A percentile compares a stretch with the other conserved stretches of the same genome.
Evolutionary conservation across 257 asterid genomes (phyloP).

Genomic region (Anisodus tanguticus): DNA sequence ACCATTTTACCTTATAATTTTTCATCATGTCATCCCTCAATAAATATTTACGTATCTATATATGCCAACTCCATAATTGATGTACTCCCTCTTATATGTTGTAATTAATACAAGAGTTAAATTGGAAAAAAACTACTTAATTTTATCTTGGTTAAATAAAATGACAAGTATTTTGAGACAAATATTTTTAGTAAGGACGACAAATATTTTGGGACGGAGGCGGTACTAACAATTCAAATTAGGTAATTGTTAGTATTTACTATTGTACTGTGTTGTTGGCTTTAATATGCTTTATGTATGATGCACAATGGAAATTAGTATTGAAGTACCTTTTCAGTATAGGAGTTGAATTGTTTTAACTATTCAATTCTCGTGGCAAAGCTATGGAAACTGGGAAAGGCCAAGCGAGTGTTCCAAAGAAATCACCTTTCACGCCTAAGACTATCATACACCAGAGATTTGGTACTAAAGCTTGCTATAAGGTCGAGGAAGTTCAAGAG

Average conservation of each 20-base stretch:
- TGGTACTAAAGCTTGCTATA: slow-evolving; percentile 69
- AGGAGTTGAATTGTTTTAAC: slow-evolving; percentile 16
- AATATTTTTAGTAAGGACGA: too few species aligned
- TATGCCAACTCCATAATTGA: too few species aligned
- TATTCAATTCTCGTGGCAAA: slow-evolving; percentile 23
- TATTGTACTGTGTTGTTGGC: too few species aligned
- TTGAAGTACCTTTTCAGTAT: slow-evolving; percentile 15
- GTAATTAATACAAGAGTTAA: too few species aligned
- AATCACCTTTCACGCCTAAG: slow-evolving; percentile 72
- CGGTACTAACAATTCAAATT: not conserved
- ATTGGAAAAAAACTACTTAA: too few species aligned
- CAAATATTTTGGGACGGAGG: too few species aligned
- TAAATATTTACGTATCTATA: too few species aligned
- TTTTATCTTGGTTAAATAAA: too few species aligned
- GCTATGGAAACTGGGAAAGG: slow-evolving; percentile 49
- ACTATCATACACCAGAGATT: slow-evolving; percentile 76
- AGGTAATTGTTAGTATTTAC: not conserved
- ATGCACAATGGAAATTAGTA: slow-evolving; percentile 23
- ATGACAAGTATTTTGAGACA: too few species aligned
- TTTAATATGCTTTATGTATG: slow-evolving; percentile 16
- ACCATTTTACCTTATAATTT: too few species aligned
- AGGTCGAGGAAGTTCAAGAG: slow-evolving; percentile 79
- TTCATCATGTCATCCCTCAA: too few species aligned
- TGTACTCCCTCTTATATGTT: too few species aligned
- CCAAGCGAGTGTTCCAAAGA: slow-evolving; percentile 48